Conservation (phyloP, 257 asterid genomes). For the Petrea volubilis region DNA sequence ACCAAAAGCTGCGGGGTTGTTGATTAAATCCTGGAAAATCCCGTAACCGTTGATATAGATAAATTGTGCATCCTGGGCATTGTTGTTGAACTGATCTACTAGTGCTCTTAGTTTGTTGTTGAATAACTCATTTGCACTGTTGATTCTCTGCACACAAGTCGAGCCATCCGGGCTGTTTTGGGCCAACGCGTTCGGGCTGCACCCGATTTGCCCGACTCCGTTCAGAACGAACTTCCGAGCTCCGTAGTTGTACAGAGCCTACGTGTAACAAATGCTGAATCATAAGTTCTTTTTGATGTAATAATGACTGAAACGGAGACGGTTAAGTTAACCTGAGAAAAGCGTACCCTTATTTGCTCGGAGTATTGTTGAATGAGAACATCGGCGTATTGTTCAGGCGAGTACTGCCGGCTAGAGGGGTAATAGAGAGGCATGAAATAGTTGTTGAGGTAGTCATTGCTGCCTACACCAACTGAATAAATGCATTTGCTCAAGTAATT, state of each 20-base stretch:
- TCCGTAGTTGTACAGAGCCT: slow-evolving; percentile 66
- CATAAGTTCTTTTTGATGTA: neutral
- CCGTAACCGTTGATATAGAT: slow-evolving; percentile 77
- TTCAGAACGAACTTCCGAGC: slow-evolving; percentile 70
- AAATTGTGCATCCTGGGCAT: slow-evolving; percentile 59
- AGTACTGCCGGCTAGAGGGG: slow-evolving; percentile 34
- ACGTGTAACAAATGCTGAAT: neutral
- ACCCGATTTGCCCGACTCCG: slow-evolving; percentile 89
- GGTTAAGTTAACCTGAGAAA: neutral
- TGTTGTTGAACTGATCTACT: slow-evolving; percentile 69
- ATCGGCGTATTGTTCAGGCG: slow-evolving; percentile 53
- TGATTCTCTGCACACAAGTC: slow-evolving; percentile 72
- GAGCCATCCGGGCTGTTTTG: slow-evolving; percentile 86
- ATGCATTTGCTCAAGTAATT: slow-evolving; percentile 48
- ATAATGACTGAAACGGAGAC: neutral
- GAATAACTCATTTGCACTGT: slow-evolving; percentile 68
- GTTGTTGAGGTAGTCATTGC: slow-evolving; percentile 68
- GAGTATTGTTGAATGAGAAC: slow-evolving; percentile 52
- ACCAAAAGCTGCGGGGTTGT: slow-evolving; percentile 73
- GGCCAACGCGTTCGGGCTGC: slow-evolving; percentile 94
- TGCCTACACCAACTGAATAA: slow-evolving; percentile 52
- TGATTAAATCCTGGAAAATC: slow-evolving; percentile 76
- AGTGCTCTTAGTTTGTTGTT: slow-evolving; percentile 55
- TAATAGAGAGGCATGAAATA: slow-evolving; percentile 55
- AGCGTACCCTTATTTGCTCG: slow-evolving; percentile 41